Conservation (phyloP, 495 filamentous ascomycete species). For the Aspergillus incahuasiensis region DNA sequence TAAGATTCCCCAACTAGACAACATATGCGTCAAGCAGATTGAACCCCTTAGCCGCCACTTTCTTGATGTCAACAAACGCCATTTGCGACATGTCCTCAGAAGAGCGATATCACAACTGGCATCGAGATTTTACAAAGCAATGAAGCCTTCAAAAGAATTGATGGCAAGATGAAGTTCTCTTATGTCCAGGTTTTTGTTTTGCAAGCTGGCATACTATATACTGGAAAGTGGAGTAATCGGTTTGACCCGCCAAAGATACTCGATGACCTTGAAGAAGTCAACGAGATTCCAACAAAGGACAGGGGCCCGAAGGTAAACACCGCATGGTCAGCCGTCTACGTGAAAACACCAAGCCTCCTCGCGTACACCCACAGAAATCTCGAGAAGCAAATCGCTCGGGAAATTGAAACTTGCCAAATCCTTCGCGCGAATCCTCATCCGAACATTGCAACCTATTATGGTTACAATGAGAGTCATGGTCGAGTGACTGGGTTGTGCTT, state of each 20-base stretch:
- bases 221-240: conserved; percentile 21
- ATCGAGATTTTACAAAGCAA: conserved; percentile 21
- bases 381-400: conserved; percentile 18
- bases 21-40: too few species aligned
- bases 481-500: conserved; percentile 37
- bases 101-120: too few species aligned
- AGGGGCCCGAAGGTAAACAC: conserved; percentile 14
- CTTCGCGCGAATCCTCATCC: conserved; percentile 34
- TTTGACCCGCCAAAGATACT: conserved; percentile 5
- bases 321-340: conserved; percentile 20
- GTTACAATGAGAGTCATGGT: conserved; percentile 25
- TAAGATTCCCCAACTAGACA: too few species aligned
- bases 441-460: conserved; percentile 35
- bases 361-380: conserved; percentile 17
- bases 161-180: conserved; percentile 20
- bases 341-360: conserved; percentile 26
- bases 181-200: conserved; percentile 20
- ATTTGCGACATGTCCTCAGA: too few species aligned
- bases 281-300: conserved; percentile 18
- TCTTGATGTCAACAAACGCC: too few species aligned
- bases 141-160: conserved; percentile 20
- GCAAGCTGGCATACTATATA: conserved; percentile 21
- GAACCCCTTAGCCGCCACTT: too few species aligned
- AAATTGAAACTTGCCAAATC: conserved; percentile 27
- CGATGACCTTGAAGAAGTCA: conserved; percentile 11